These are phyloP conservation scores for Avena atlantica DNA, from an alignment of 176 grass and related monocot genomes.

Conservation along the genomic window DNA sequence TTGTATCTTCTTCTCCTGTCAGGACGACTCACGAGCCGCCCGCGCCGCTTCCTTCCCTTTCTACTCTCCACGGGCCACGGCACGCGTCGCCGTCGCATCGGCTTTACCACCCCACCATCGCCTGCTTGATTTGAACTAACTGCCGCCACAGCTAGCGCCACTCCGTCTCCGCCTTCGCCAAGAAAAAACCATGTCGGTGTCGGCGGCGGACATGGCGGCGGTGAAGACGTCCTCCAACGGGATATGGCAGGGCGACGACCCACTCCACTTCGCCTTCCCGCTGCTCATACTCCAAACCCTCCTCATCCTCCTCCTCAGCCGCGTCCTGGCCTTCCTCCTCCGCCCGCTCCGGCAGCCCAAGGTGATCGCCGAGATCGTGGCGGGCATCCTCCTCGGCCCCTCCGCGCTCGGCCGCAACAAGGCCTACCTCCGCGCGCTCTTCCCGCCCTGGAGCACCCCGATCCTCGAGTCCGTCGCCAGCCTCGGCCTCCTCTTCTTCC, in stretches of 20 bases:
- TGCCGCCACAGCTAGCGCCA: neutral
- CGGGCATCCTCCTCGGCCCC: slow-evolving; percentile 75
- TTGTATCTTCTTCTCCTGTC: neutral
- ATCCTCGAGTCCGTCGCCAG: slow-evolving; percentile 84
- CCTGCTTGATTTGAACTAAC: neutral
- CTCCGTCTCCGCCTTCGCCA: neutral
- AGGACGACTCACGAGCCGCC: neutral
- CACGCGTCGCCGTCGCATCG: neutral
- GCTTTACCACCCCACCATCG: neutral
- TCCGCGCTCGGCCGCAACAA: slow-evolving; percentile 79
- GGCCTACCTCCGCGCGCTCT: slow-evolving; percentile 61
- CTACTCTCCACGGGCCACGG: neutral
- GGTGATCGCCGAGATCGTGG: slow-evolving; percentile 91
- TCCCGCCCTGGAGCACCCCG: slow-evolving; percentile 79
- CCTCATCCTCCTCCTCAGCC: slow-evolving; percentile 69
- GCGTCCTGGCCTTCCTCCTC: slow-evolving; percentile 69
- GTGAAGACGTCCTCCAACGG: slow-evolving; percentile 87
- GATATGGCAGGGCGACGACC: slow-evolving; percentile 86
- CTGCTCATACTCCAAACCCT: slow-evolving; percentile 72
- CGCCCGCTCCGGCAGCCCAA: slow-evolving; percentile 87
- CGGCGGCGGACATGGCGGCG: slow-evolving; percentile 53
- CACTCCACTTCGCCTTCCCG: slow-evolving; percentile 88
- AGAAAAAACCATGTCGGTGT: slow-evolving; percentile 9
- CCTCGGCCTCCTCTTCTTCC: slow-evolving; percentile 91
- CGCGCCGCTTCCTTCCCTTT: slow-evolving; percentile 1